Conservation (phyloP, 768 basidiomycete genomes). For the Pisolithus marmoratus region DNA sequence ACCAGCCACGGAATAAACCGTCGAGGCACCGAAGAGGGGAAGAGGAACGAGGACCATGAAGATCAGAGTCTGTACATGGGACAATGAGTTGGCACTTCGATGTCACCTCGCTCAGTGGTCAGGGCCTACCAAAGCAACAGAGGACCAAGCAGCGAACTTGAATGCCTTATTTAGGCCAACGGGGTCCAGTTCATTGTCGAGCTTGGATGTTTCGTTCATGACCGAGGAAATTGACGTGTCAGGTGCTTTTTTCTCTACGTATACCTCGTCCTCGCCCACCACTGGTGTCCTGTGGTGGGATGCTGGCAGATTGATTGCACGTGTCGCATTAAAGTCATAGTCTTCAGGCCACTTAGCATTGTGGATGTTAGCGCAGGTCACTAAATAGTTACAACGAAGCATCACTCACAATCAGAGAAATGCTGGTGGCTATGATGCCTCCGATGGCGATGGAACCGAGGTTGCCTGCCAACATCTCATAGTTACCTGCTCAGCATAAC, state of each 20-base stretch:
- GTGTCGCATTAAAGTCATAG: conserved; percentile 76
- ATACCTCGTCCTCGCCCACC: conserved; percentile 22
- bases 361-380: background rate
- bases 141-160: conserved; percentile 74
- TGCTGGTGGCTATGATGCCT: conserved; percentile 62
- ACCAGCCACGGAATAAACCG: conserved; percentile 59
- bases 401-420: conserved; percentile 56
- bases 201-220: conserved; percentile 31
- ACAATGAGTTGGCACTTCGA: background rate
- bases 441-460: conserved; percentile 80
- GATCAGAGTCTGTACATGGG: conserved; percentile 41
- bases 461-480: conserved; percentile 85
- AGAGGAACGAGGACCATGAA: conserved; percentile 75
- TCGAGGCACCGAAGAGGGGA: conserved; percentile 79
- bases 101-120: background rate
- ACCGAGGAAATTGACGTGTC: conserved; percentile 30
- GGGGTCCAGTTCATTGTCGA: conserved; percentile 59
- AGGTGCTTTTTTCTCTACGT: conserved; percentile 34
- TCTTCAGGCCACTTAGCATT: conserved; percentile 63
- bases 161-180: conserved; percentile 67
- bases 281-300: conserved; percentile 7
- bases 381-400: background rate
- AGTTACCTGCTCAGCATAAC: conserved; percentile 31
- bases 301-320: conserved; percentile 60
- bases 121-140: conserved; percentile 52